phyloP scores from a whole-genome alignment of 2,329 filamentous ascomycete genomes.

The Escovopsis sp. region DNA sequence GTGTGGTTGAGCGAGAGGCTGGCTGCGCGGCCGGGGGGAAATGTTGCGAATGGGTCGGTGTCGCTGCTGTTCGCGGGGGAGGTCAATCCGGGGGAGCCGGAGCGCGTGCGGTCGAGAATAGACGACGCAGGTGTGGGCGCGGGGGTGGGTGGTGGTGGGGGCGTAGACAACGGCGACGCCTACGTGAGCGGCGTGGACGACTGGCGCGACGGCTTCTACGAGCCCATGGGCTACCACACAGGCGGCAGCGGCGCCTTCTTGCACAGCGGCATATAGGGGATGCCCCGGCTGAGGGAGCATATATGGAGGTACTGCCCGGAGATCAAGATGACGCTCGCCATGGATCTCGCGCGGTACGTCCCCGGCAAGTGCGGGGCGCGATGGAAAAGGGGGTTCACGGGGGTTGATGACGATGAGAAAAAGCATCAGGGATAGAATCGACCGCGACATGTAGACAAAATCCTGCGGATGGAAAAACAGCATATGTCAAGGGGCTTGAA shows the following conservation, averaged over 20 bases:
- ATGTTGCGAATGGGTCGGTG: conserved; percentile 35
- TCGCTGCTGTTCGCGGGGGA: conserved; percentile 36
- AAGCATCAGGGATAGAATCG: no score
- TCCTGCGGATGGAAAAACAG: no score
- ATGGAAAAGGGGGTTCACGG: conserved; percentile 6
- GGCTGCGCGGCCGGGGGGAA: conserved; percentile 29
- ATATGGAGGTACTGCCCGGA: conserved; percentile 44
- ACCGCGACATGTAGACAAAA: no score
- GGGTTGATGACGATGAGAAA: background rate
- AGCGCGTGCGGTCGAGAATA: conserved; percentile 3
- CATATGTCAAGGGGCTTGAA: no score
- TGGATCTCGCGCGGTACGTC: conserved; percentile 37
- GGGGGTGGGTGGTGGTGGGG: no score
- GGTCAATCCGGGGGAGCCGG: conserved; percentile 21
- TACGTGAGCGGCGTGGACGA: conserved; percentile 15
- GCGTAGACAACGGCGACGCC: no score
- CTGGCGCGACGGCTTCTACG: conserved; percentile 36
- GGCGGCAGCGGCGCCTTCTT: conserved; percentile 31
- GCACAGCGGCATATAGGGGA: conserved; percentile 33
- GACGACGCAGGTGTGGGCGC: no score
- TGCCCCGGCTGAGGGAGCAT: conserved; percentile 28
- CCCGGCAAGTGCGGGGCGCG: conserved; percentile 28
- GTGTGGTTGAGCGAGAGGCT: conserved; percentile 40
- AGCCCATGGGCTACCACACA: conserved; percentile 44
- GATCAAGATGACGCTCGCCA: conserved; percentile 39